A percentile compares a stretch with the other conserved stretches of the same genome.
Evolutionary conservation across 371 early-diverging fungal species (phyloP).

Genomic region (Synchytrium microbalum): DNA sequence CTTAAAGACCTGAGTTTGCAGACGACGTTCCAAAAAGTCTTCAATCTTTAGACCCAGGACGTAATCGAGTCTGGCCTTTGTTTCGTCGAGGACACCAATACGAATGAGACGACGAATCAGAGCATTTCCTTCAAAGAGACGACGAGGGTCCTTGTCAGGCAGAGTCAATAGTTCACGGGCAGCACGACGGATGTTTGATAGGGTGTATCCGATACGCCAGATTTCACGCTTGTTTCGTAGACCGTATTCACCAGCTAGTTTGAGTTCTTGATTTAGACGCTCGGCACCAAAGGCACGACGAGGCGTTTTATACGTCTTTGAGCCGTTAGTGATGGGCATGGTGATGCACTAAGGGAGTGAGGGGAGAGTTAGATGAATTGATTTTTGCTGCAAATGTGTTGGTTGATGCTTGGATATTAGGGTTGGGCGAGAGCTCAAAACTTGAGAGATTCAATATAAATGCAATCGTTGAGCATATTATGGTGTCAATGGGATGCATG

Average conservation of each 20-base stretch:
- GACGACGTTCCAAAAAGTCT: slow-evolving; percentile 98
- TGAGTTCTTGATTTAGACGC: slow-evolving; percentile 98
- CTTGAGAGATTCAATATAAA: too few species aligned
- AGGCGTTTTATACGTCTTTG: slow-evolving; percentile 98
- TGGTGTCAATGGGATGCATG: too few species aligned
- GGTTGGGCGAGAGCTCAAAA: too few species aligned
- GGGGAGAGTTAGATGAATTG: too few species aligned
- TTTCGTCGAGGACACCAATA: slow-evolving; percentile 95
- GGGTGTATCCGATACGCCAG: slow-evolving; percentile 94
- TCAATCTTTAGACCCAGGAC: slow-evolving; percentile 97
- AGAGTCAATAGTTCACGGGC: slow-evolving; percentile 99
- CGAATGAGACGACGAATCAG: slow-evolving; percentile 97
- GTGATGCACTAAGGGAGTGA: background rate
- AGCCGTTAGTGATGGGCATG: slow-evolving; percentile 37
- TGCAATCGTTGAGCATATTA: too few species aligned
- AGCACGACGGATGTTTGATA: slow-evolving; percentile 99
- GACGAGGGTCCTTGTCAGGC: slow-evolving; percentile 95
- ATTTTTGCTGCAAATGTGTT: too few species aligned
- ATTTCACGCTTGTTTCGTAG: slow-evolving; percentile 99
- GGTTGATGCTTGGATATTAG: too few species aligned
- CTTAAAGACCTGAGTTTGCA: slow-evolving; percentile 99
- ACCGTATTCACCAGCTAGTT: slow-evolving; percentile 98
- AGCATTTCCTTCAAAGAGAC: slow-evolving; percentile 99
- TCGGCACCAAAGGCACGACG: slow-evolving; percentile 98
- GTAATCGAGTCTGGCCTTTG: slow-evolving; percentile 98